Conservation (phyloP, 1,284 basidiomycete genomes). For the Ganoderma meredithae region DNA sequence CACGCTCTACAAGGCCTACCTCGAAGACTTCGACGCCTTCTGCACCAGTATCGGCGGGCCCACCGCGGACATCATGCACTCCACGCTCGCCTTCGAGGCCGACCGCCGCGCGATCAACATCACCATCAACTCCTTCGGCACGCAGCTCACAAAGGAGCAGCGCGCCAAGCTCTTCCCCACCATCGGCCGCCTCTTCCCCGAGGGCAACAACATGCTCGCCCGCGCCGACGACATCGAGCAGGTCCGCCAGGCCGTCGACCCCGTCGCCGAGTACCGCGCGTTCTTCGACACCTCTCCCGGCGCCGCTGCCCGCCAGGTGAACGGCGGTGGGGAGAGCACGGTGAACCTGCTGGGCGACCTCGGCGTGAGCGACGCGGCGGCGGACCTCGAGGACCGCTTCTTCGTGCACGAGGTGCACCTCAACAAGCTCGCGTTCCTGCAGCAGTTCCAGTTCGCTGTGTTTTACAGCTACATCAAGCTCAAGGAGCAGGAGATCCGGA, state of each 20-base stretch:
- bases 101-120: constrained; percentile 98
- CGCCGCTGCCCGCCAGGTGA: constrained; percentile 37
- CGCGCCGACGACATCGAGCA: constrained; percentile 96
- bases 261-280: constrained; percentile 86
- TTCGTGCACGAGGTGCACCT: constrained; percentile 94
- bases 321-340: constrained; percentile 45
- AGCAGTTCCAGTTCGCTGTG: constrained; percentile 93
- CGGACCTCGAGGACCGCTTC: constrained; percentile 93
- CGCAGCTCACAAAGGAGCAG: constrained; percentile 94
- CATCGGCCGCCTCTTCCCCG: constrained; percentile 94
- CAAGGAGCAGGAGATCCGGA: constrained; percentile 99
- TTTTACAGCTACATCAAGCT: constrained; percentile 96
- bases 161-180: constrained; percentile 96
- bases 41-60: constrained; percentile 83
- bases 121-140: constrained; percentile 99
- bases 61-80: constrained; percentile 90
- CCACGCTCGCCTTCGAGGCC: constrained; percentile 94
- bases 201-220: constrained; percentile 94
- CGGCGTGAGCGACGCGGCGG: constrained; percentile 49
- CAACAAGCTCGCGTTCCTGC: constrained; percentile 93
- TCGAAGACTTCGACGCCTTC: constrained; percentile 96
- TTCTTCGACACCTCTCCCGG: constrained; percentile 81
- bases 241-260: constrained; percentile 89
- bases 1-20: constrained; percentile 99
- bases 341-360: constrained; percentile 41